A percentile compares a stretch with the other conserved stretches of the same genome.
Conservation (phyloP, 164 flowering plant genomes). For the Annona squamosa region DNA sequence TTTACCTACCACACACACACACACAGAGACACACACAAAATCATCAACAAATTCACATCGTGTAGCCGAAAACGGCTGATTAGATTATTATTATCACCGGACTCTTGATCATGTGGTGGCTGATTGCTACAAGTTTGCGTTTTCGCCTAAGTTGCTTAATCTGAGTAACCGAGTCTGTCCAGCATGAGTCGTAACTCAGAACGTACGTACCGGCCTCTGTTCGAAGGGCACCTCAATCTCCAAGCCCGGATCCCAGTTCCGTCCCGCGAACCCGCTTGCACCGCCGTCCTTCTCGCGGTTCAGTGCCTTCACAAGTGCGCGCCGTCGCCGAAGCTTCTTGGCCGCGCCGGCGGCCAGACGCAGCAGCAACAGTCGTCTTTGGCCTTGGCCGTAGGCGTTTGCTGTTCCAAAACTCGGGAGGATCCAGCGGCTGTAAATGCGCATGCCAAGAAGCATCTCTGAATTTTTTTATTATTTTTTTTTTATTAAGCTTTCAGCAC, state of each 20-base stretch:
- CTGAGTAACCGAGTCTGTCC: neutral
- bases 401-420: conserved; percentile 26
- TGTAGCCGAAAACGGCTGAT: too few relatives aligned
- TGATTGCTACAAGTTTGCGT: too few relatives aligned
- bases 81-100: too few relatives aligned
- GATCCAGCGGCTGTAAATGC: conserved; percentile 32
- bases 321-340: conserved; percentile 7
- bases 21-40: neutral
- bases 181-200: neutral
- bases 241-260: conserved; percentile 81
- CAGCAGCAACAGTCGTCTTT: conserved; percentile 24
- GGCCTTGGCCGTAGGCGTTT: conserved; percentile 16
- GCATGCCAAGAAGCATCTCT: conserved; percentile 54
- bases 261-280: conserved; percentile 44
- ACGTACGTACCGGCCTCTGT: conserved; percentile 73
- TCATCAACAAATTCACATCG: too few relatives aligned
- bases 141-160: too few relatives aligned
- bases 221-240: conserved; percentile 92
- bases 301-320: conserved; percentile 40
- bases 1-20: conserved; percentile 52
- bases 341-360: conserved; percentile 7
- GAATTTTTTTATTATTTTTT: neutral
- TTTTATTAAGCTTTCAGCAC: neutral
- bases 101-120: too few relatives aligned
- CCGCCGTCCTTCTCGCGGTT: conserved; percentile 55